Percentiles rank a stretch among this genome's conserved stretches.
phyloP scores from a whole-genome alignment of 257 asterid species.

The Przewalskia tangutica region DNA sequence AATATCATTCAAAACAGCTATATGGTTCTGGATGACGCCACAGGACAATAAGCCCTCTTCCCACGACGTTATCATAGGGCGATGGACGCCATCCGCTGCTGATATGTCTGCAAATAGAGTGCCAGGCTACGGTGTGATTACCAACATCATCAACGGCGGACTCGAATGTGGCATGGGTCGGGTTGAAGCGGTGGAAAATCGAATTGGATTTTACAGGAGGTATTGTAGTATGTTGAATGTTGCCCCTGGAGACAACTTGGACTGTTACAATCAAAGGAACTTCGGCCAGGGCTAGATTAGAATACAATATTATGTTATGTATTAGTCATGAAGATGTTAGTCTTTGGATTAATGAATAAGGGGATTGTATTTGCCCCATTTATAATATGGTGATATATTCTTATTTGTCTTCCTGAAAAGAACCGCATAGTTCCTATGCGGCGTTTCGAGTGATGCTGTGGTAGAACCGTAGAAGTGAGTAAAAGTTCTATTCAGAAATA shows the following conservation, averaged over 20 bases:
- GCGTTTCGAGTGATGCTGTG: not conserved
- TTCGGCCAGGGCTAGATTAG: not conserved
- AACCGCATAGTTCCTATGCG: not conserved
- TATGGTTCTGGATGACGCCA: slow-evolving; percentile 37
- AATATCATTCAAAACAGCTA: slow-evolving; percentile 27
- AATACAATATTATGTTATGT: not conserved
- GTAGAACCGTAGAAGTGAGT: too few relatives aligned
- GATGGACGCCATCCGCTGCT: slow-evolving; percentile 17
- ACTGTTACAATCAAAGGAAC: slow-evolving; percentile 23
- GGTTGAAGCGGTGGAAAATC: slow-evolving; percentile 1
- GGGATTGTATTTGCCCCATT: not conserved
- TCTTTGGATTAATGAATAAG: not conserved
- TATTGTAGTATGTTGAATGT: slow-evolving; percentile 17
- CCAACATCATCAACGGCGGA: slow-evolving; percentile 31
- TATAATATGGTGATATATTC: not conserved
- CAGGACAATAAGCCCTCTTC: slow-evolving; percentile 24
- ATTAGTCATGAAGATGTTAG: not conserved
- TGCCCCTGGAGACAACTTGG: slow-evolving; percentile 19
- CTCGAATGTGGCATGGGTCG: slow-evolving; percentile 15
- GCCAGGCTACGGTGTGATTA: slow-evolving; percentile 25
- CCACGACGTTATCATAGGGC: slow-evolving; percentile 21
- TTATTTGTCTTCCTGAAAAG: not conserved
- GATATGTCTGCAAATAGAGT: slow-evolving; percentile 16
- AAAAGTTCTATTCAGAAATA: too few relatives aligned
- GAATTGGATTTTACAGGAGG: slow-evolving; percentile 24